These are phyloP conservation scores for Tolypocladium tropicale DNA, from an alignment of 2,329 filamentous ascomycete species.

Conservation along the genomic window DNA sequence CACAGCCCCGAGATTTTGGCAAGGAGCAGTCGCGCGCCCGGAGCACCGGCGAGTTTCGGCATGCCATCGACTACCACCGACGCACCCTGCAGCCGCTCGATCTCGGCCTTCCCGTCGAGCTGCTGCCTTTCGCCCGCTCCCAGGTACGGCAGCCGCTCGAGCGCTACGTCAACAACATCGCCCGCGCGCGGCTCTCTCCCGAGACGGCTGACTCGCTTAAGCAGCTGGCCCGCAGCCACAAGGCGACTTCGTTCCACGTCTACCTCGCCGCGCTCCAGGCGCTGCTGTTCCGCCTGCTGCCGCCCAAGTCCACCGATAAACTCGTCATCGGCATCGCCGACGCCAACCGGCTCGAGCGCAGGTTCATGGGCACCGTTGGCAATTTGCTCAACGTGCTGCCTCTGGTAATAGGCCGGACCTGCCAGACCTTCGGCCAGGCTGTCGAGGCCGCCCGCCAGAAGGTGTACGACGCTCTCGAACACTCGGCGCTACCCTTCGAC, in stretches of 20 bases:
- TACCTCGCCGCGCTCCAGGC: constrained; percentile 30
- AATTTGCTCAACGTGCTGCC: constrained; percentile 39
- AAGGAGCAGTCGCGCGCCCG: constrained; percentile 12
- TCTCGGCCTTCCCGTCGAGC: constrained; percentile 21
- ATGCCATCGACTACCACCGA: background rate
- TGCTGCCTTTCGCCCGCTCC: background rate
- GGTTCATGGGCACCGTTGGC: constrained; percentile 27
- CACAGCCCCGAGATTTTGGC: constrained; percentile 24
- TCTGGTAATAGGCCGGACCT: constrained; percentile 22
- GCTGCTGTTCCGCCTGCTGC: constrained; percentile 23
- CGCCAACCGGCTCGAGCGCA: constrained; percentile 27
- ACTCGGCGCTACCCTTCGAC: constrained; percentile 30
- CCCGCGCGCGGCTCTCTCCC: background rate
- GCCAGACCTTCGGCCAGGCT: constrained; percentile 11
- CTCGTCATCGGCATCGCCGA: constrained; percentile 39
- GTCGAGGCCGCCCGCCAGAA: constrained; percentile 19
- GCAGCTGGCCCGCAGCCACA: constrained; percentile 5
- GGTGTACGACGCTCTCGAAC: constrained; percentile 8
- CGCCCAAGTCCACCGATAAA: constrained; percentile 21
- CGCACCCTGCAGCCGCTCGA: constrained; percentile 2
- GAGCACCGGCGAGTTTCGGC: background rate
- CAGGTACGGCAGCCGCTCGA: background rate
- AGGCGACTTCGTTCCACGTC: constrained; percentile 29
- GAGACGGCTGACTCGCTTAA: constrained; percentile 12
- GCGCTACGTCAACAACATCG: background rate